phyloP scores from a whole-genome alignment of 257 asterid genomes.

The Gentiana dahurica region DNA sequence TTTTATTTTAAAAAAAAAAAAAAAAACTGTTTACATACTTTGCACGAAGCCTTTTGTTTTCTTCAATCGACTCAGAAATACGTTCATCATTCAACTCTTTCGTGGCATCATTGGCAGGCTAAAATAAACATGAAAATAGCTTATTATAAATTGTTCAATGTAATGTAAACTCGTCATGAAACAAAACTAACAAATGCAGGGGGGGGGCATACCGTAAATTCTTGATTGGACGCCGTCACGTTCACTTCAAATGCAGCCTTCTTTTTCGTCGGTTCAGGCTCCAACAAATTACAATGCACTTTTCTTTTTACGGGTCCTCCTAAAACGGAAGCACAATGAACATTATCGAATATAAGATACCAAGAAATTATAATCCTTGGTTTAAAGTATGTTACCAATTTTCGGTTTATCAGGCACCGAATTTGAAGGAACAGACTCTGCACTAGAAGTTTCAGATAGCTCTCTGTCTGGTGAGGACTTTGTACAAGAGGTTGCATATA shows the following conservation, averaged over 20 bases:
- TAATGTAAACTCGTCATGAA: background rate
- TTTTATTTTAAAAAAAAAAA: background rate
- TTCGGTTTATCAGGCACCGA: slow-evolving; percentile 14
- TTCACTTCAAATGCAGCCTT: slow-evolving; percentile 19
- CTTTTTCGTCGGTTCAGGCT: slow-evolving; percentile 35
- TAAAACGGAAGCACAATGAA: slow-evolving; percentile 9
- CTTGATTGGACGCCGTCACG: background rate
- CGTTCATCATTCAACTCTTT: background rate
- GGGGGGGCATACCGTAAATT: background rate
- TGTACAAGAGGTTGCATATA: too few species aligned
- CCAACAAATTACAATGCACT: slow-evolving; percentile 24
- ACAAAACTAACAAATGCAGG: slow-evolving; percentile 1
- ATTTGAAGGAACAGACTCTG: slow-evolving; percentile 16
- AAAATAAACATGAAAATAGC: slow-evolving; percentile 10
- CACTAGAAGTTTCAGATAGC: too few species aligned
- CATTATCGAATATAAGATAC: background rate
- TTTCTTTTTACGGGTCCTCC: slow-evolving; percentile 45
- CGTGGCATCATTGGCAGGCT: slow-evolving; percentile 30
- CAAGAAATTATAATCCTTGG: slow-evolving; percentile 1
- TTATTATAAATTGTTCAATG: background rate
- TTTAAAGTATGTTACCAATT: background rate
- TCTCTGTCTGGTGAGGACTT: too few species aligned
- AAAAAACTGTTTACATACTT: background rate
- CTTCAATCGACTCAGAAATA: too few species aligned
- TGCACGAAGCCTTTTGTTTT: too few species aligned